Base-by-base conservation (phyloP, 257 asterid genomes). In the Jacaranda copaia region DNA sequence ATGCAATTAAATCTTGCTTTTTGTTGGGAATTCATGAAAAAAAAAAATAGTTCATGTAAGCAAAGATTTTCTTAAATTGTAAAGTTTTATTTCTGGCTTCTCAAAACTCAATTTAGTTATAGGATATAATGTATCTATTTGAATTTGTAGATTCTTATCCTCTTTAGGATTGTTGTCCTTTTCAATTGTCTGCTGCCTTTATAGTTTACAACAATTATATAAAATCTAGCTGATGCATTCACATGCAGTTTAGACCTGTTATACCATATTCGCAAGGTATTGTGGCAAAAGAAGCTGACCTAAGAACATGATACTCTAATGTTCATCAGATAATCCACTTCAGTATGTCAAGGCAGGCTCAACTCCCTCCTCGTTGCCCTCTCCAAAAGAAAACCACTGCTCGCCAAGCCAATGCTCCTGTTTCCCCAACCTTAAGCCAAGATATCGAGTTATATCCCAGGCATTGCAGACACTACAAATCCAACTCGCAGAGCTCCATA, bases 331-430 rank as follows among this genome's bases (percentile, higher is more conserved):
- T 81, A 77, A 82, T 82, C 64, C 71, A 78, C 70, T 56, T 73
- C 86, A 77, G 60, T 48, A 90, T 90, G 98, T 89, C 95, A 53
- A 87, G 89, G 82, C 94, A 87, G 75, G 86, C 94, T 72, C 96
- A 88, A 38, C 97, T 88, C 76, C 96, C 96, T n/a, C 98, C 96
- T 51, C 96, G 96, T 8, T 90, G 93, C 81, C 97, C 97, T 73
- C 88, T 85, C 81, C 97, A 87, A 75, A 92, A 88, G 88, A 92
- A 89, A 84, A 46, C 74, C 7, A 32, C 82, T 35, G 25, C 70
- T 45, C 76, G 75, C 70, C 77, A 79, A 11, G 43, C 81, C 76
- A 72, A 72, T 55, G 77, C 58, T 20, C 77, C 70, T 3, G 15
- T 70, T 68, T 74, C 81, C 58, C 79, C 76, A 32, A 81, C 86